Percentiles rank a stretch among this genome's conserved stretches.
These are phyloP conservation scores for Piper betle DNA, from an alignment of 164 flowering plant genomes.

Conservation along the genomic window DNA sequence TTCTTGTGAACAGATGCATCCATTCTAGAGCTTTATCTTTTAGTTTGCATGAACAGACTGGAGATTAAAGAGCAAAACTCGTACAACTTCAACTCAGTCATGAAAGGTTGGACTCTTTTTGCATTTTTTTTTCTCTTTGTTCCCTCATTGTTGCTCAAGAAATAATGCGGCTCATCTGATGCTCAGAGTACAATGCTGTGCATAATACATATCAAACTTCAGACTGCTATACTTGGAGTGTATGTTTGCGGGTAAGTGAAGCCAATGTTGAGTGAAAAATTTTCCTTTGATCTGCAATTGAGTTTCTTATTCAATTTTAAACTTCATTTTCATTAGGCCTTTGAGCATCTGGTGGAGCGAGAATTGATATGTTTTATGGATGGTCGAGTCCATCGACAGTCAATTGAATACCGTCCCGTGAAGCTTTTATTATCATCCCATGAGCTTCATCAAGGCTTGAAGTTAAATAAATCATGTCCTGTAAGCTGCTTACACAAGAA, in stretches of 20 bases:
- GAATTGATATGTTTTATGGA: constrained; percentile 54
- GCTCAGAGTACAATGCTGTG: constrained; percentile 67
- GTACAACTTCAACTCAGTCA: constrained; percentile 75
- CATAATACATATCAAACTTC: constrained; percentile 59
- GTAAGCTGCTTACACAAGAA: constrained; percentile 32
- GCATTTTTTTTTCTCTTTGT: not conserved
- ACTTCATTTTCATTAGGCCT: constrained; percentile 39
- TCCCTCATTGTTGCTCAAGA: not conserved
- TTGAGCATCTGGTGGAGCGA: constrained; percentile 63
- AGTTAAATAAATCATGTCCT: constrained; percentile 50
- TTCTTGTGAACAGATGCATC: constrained; percentile 61
- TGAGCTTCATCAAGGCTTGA: constrained; percentile 60
- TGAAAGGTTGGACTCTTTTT: constrained; percentile 53
- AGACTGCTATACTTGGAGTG: constrained; percentile 52
- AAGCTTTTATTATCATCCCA: constrained; percentile 57
- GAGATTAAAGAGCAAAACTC: constrained; percentile 72
- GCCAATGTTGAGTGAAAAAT: not conserved
- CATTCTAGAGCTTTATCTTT: constrained; percentile 66
- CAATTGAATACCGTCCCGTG: constrained; percentile 66
- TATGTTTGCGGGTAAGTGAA: constrained; percentile 66
- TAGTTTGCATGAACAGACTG: constrained; percentile 83
- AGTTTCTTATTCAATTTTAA: not conserved
- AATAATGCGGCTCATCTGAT: not conserved
- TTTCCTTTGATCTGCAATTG: not conserved
- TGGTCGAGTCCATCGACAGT: constrained; percentile 37